phyloP scores from a whole-genome alignment of 108 stramenopile genomes.

The Ochromonas danica region DNA sequence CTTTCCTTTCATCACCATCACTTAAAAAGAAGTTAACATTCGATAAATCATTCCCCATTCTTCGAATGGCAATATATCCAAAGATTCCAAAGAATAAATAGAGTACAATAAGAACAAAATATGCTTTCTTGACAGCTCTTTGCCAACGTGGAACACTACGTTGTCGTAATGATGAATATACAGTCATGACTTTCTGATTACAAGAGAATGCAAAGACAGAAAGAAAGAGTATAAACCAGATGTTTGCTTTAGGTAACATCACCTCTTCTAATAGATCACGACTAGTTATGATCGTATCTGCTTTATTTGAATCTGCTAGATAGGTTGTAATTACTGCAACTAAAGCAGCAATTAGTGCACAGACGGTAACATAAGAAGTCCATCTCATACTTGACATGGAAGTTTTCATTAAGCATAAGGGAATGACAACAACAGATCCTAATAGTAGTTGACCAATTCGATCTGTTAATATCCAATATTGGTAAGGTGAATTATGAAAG shows the following conservation, averaged over 20 bases:
- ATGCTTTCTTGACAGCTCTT: neutral
- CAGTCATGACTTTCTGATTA: slow-evolving; percentile 1
- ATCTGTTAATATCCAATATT: neutral
- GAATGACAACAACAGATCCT: neutral
- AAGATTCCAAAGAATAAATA: neutral
- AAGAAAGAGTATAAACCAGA: neutral
- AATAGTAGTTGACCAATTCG: neutral
- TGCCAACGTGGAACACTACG: neutral
- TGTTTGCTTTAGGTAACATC: neutral
- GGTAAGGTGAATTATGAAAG: neutral
- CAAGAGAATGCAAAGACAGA: neutral
- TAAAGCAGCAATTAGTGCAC: neutral
- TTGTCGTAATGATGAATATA: neutral
- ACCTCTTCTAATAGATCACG: neutral
- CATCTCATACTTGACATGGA: neutral
- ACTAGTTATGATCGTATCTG: neutral
- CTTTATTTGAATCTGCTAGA: neutral
- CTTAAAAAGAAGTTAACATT: neutral
- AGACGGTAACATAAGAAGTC: neutral
- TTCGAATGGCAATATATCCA: neutral
- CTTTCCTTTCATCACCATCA: neutral
- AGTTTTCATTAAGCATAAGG: neutral
- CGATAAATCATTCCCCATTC: neutral
- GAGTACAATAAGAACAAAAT: neutral
- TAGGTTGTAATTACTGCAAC: slow-evolving; percentile 4